Percentiles rank a stretch among this genome's conserved stretches.
These are phyloP conservation scores for Ganoderma lucidum DNA, from an alignment of 1,284 basidiomycete genomes.

Conservation along the genomic window DNA sequence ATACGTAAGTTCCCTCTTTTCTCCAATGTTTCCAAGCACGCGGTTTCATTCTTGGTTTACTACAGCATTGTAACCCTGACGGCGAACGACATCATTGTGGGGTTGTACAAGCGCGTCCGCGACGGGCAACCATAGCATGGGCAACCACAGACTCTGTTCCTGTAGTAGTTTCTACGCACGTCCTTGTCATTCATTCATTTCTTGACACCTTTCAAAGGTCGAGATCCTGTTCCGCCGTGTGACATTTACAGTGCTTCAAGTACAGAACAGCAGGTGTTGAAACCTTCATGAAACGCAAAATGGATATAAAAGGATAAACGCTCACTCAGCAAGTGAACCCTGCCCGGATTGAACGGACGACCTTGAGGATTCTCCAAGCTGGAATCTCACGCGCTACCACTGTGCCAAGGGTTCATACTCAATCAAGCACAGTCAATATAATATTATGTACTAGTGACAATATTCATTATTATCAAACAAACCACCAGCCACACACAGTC, in stretches of 20 bases:
- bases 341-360: conserved; percentile 46
- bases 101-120: conserved; percentile 65
- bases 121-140: conserved; percentile 22
- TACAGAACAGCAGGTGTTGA: background rate
- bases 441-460: too few species aligned
- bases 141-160: background rate
- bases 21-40: background rate
- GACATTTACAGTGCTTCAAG: too few species aligned
- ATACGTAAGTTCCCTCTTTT: conserved; percentile 66
- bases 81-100: conserved; percentile 85
- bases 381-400: conserved; percentile 38
- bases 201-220: background rate
- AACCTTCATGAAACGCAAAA: background rate
- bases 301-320: background rate
- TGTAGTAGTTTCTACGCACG: background rate
- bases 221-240: too few species aligned
- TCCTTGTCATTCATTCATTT: background rate
- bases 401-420: conserved; percentile 34
- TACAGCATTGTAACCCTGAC: conserved; percentile 85
- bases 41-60: background rate
- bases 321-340: conserved; percentile 31
- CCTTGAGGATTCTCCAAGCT: conserved; percentile 39
- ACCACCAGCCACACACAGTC: too few species aligned
- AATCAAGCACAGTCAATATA: too few species aligned
- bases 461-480: too few species aligned